These are phyloP conservation scores for Penicillium fuscoglaucum DNA, from an alignment of 2,329 filamentous ascomycete species.

Conservation along the genomic window DNA sequence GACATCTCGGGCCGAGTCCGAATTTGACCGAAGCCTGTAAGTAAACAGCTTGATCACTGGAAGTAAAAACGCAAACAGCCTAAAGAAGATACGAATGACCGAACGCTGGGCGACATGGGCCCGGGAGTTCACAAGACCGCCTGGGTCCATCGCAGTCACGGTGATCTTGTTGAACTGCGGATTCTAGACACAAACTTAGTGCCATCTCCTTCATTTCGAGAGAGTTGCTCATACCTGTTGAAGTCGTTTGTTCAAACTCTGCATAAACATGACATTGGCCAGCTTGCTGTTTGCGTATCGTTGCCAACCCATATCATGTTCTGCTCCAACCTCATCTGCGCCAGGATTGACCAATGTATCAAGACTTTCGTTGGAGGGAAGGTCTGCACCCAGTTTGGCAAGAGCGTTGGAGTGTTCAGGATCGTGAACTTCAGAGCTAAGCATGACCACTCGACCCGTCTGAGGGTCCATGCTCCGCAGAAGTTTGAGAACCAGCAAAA, in stretches of 20 bases:
- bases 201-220: background rate
- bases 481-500: slow-evolving; percentile 7
- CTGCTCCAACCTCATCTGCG: slow-evolving; percentile 1
- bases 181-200: background rate
- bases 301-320: slow-evolving; percentile 15
- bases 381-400: slow-evolving; percentile 3
- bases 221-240: background rate
- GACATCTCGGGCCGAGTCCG: slow-evolving; percentile 1
- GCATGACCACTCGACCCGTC: slow-evolving; percentile 9
- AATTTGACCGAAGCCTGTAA: slow-evolving; percentile 2
- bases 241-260: slow-evolving; percentile 9
- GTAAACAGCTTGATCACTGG: slow-evolving; percentile 4
- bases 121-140: slow-evolving; percentile 9
- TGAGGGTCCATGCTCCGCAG: slow-evolving; percentile 10
- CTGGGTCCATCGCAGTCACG: slow-evolving; percentile 12
- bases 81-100: background rate
- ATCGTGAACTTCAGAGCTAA: slow-evolving; percentile 13
- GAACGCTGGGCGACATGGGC: slow-evolving; percentile 4
- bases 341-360: slow-evolving; percentile 6
- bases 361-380: background rate
- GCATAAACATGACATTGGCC: slow-evolving; percentile 16
- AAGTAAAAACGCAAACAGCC: background rate
- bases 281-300: slow-evolving; percentile 14
- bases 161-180: slow-evolving; percentile 3
- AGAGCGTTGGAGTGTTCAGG: slow-evolving; percentile 5